Conservation (phyloP, 2,329 filamentous ascomycete genomes). For the Arachnomyces sp. region DNA sequence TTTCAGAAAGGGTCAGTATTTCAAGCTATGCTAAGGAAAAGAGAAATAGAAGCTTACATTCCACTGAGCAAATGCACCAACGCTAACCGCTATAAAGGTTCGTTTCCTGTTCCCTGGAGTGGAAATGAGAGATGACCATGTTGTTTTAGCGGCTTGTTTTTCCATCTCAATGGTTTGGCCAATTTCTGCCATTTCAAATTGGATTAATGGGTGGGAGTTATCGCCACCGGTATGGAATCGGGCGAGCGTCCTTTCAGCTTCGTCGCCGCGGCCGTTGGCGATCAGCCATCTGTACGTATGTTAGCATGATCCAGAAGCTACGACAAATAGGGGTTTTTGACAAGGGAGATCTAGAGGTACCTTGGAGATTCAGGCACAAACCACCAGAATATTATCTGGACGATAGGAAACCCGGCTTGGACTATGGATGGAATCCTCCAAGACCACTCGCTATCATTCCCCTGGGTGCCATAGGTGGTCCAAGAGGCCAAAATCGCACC, state of each 20-base stretch:
- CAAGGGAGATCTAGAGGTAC: too few relatives aligned
- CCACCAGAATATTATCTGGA: conserved; percentile 15
- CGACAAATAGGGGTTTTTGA: too few relatives aligned
- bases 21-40: too few relatives aligned
- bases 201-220: conserved; percentile 11
- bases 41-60: conserved; percentile 12
- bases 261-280: conserved; percentile 13
- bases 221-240: conserved; percentile 17
- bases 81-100: conserved; percentile 19
- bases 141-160: conserved; percentile 8
- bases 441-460: conserved; percentile 22
- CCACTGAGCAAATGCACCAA: conserved; percentile 19
- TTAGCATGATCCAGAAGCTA: too few relatives aligned
- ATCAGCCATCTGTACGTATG: conserved; percentile 17
- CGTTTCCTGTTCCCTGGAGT: conserved; percentile 19
- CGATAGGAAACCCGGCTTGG: conserved; percentile 14
- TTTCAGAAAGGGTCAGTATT: too few relatives aligned
- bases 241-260: conserved; percentile 16
- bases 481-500: conserved; percentile 21
- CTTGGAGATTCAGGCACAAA: conserved; percentile 16
- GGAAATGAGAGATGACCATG: conserved; percentile 2
- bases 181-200: conserved; percentile 22
- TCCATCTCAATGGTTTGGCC: conserved; percentile 16
- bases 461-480: conserved; percentile 23
- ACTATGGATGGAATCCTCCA: conserved; percentile 21